Percentiles rank a stretch among this genome's conserved stretches.
Evolutionary conservation across 768 basidiomycete genomes (phyloP).

Genomic region (Agaricus subrufescens): DNA sequence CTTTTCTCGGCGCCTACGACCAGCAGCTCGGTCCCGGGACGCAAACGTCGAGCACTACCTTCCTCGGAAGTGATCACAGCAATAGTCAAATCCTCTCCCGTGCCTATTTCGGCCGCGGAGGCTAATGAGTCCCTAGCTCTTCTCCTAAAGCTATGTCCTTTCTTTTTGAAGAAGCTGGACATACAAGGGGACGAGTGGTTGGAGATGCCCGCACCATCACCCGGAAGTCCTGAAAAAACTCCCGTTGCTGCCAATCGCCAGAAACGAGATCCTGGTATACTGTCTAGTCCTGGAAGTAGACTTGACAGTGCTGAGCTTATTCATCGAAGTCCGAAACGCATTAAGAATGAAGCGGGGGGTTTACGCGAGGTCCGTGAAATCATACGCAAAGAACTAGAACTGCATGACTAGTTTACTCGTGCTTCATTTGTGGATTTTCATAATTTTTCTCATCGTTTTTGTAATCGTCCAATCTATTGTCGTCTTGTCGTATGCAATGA

Average conservation of each 20-base stretch:
- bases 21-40: slow-evolving; percentile 47
- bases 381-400: slow-evolving; percentile 73
- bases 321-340: slow-evolving; percentile 66
- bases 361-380: slow-evolving; percentile 78
- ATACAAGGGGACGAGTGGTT: slow-evolving; percentile 57
- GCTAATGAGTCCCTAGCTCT: slow-evolving; percentile 70
- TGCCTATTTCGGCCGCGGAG: slow-evolving; percentile 75
- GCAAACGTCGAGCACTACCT: slow-evolving; percentile 72
- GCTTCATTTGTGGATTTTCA: slow-evolving; percentile 24
- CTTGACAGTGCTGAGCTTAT: slow-evolving; percentile 59
- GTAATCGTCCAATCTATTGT: slow-evolving; percentile 5
- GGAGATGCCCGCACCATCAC: slow-evolving; percentile 52
- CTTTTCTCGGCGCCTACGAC: slow-evolving; percentile 62
- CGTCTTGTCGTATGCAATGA: too few relatives aligned
- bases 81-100: slow-evolving; percentile 75
- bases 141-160: slow-evolving; percentile 68
- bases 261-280: slow-evolving; percentile 32
- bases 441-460: slow-evolving; percentile 11
- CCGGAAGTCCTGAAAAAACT: slow-evolving; percentile 12
- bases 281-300: slow-evolving; percentile 45
- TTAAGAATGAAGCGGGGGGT: slow-evolving; percentile 68
- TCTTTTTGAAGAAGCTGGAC: slow-evolving; percentile 66
- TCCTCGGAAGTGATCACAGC: slow-evolving; percentile 61
- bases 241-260: slow-evolving; percentile 31
- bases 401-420: slow-evolving; percentile 46